Conservation (phyloP, 805 yeast genomes). For the Zygosaccharomyces gambellarensis region DNA sequence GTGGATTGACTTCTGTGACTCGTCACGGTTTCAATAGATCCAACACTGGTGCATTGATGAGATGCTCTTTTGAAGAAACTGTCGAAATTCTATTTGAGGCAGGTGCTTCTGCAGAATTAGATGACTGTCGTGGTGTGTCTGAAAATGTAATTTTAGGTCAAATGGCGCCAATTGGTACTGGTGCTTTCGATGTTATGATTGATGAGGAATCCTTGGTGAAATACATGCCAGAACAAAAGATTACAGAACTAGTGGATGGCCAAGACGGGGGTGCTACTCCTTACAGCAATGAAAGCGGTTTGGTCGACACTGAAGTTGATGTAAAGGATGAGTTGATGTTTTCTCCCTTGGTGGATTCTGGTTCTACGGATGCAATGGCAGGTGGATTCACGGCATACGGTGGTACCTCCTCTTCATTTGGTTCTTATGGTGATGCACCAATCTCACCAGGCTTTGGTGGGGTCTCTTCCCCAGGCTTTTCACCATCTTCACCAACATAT, state of each 20-base stretch:
- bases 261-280: slow-evolving; percentile 89
- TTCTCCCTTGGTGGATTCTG: slow-evolving; percentile 89
- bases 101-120: slow-evolving; percentile 95
- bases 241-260: slow-evolving; percentile 39
- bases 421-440: slow-evolving; percentile 48
- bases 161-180: slow-evolving; percentile 98
- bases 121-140: slow-evolving; percentile 97
- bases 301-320: slow-evolving; percentile 56
- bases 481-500: slow-evolving; percentile 73
- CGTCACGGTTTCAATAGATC: slow-evolving; percentile 99
- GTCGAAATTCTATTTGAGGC: slow-evolving; percentile 97
- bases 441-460: slow-evolving; percentile 54
- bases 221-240: slow-evolving; percentile 40
- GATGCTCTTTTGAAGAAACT: slow-evolving; percentile 98
- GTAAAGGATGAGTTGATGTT: slow-evolving; percentile 73
- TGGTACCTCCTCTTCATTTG: slow-evolving; percentile 51
- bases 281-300: slow-evolving; percentile 62
- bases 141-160: slow-evolving; percentile 97
- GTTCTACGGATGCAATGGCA: slow-evolving; percentile 63
- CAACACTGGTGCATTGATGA: slow-evolving; percentile 98
- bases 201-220: slow-evolving; percentile 79
- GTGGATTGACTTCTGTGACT: slow-evolving; percentile 96
- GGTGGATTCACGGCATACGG: slow-evolving; percentile 87
- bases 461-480: slow-evolving; percentile 63
- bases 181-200: slow-evolving; percentile 91